These are phyloP conservation scores for Oryza meridionalis DNA, from an alignment of 176 grass and related monocot genomes.

Conservation along the genomic window DNA sequence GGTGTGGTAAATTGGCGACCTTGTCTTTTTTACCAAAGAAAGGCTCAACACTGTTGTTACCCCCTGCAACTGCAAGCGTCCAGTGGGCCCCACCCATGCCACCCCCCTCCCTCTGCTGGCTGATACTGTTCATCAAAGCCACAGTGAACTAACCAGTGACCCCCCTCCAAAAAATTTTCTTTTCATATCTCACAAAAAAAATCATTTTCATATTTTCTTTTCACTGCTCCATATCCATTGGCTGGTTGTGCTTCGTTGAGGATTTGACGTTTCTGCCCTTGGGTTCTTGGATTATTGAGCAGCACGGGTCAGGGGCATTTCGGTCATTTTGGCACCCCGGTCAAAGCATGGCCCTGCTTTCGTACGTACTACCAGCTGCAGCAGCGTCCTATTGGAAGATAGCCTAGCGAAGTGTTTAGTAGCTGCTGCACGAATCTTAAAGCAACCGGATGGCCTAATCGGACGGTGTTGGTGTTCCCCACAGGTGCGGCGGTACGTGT, in stretches of 20 bases:
- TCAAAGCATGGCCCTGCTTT: slow-evolving; percentile 60
- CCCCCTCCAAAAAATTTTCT: background rate
- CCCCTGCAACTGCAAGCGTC: slow-evolving; percentile 33
- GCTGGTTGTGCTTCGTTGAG: background rate
- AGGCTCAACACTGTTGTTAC: slow-evolving; percentile 39
- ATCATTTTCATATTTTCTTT: background rate
- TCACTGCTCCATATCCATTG: slow-evolving; percentile 3
- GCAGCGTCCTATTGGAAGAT: background rate
- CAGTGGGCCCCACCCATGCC: slow-evolving; percentile 1
- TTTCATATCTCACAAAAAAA: background rate
- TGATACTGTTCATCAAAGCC: slow-evolving; percentile 39
- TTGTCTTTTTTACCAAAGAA: slow-evolving; percentile 55
- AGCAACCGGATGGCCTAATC: background rate
- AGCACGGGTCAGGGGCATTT: slow-evolving; percentile 25
- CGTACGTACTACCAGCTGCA: background rate
- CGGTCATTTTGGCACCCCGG: slow-evolving; percentile 38
- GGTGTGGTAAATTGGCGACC: slow-evolving; percentile 43
- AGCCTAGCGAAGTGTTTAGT: background rate
- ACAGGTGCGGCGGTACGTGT: slow-evolving; percentile 90
- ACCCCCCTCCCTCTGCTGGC: background rate
- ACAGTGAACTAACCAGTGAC: slow-evolving; percentile 30
- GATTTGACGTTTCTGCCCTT: slow-evolving; percentile 31
- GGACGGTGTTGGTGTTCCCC: background rate
- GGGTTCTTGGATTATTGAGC: background rate
- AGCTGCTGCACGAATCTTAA: background rate